Conservation (phyloP, 2,329 filamentous ascomycete genomes). For the Ramichloridium luteum region DNA sequence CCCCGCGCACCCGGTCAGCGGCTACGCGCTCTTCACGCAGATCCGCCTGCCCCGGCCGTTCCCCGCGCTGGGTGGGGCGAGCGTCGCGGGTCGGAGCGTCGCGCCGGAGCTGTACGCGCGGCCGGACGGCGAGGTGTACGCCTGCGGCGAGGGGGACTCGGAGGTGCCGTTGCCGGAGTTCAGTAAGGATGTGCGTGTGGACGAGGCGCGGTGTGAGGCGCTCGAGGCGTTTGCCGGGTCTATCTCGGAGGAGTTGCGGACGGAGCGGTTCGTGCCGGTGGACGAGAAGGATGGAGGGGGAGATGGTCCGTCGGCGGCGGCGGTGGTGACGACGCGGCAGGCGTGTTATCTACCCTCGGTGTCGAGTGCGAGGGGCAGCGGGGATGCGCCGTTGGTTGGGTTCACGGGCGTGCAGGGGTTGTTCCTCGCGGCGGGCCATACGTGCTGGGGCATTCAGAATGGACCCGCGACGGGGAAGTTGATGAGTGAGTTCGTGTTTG, state of each 20-base stretch:
- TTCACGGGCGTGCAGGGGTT: constrained; percentile 60
- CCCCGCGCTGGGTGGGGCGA: constrained; percentile 13
- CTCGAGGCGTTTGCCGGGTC: constrained; percentile 65
- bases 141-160: constrained; percentile 80
- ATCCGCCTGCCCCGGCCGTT: constrained; percentile 61
- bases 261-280: neutral
- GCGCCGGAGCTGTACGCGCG: constrained; percentile 90
- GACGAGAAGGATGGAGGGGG: constrained; percentile 9
- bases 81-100: constrained; percentile 44
- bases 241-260: constrained; percentile 36
- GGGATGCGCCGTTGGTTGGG: constrained; percentile 66
- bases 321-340: constrained; percentile 57
- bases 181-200: constrained; percentile 62
- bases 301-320: too few relatives aligned
- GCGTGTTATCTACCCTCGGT: constrained; percentile 89
- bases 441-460: constrained; percentile 98
- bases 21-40: constrained; percentile 75
- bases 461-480: constrained; percentile 59
- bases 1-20: constrained; percentile 48
- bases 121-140: constrained; percentile 81
- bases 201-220: constrained; percentile 68
- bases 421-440: constrained; percentile 78
- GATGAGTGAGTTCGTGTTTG: constrained; percentile 36
- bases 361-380: constrained; percentile 29
- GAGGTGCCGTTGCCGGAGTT: constrained; percentile 61